Evolutionary conservation across 805 yeast genomes (phyloP).

Genomic region (Nakazawaea laoshanensis): DNA sequence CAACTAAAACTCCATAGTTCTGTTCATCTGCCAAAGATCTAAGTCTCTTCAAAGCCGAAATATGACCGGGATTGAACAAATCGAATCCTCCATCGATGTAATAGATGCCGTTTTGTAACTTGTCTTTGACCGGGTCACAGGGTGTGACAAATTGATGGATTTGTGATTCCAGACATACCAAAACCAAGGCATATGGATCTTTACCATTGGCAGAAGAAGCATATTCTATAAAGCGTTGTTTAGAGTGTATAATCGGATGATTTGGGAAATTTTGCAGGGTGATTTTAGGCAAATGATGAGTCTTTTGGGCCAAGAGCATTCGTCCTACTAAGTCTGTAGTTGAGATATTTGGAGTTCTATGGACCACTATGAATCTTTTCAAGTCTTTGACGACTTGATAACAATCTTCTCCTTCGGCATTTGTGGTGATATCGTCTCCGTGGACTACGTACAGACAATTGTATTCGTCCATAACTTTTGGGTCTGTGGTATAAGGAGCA

Average conservation of each 20-base stretch:
- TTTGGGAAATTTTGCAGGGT: slow-evolving; percentile 5
- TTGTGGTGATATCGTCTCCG: slow-evolving; percentile 97
- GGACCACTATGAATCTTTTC: slow-evolving; percentile 86
- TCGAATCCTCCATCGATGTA: slow-evolving; percentile 87
- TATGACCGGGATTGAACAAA: slow-evolving; percentile 89
- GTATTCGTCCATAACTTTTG: slow-evolving; percentile 63
- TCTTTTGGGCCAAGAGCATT: slow-evolving; percentile 55
- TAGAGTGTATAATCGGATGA: slow-evolving; percentile 15
- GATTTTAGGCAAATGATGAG: slow-evolving; percentile 43
- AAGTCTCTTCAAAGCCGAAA: slow-evolving; percentile 54
- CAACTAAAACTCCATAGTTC: slow-evolving; percentile 50
- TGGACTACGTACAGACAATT: slow-evolving; percentile 91
- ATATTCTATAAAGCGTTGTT: slow-evolving; percentile 40
- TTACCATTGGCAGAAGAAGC: slow-evolving; percentile 59
- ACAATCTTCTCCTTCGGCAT: slow-evolving; percentile 92
- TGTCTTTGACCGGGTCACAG: slow-evolving; percentile 14
- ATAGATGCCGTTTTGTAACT: slow-evolving; percentile 19
- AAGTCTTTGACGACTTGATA: slow-evolving; percentile 74
- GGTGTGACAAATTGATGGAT: slow-evolving; percentile 28
- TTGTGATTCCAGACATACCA: slow-evolving; percentile 23
- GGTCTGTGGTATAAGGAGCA: slow-evolving; percentile 94
- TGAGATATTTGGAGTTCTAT: slow-evolving; percentile 87
- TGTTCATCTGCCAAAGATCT: slow-evolving; percentile 26
- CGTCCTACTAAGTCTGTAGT: slow-evolving; percentile 93
- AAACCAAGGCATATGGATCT: slow-evolving; percentile 50